Conservation (phyloP, 2,329 filamentous ascomycete species). For the Fusarium sp. region DNA sequence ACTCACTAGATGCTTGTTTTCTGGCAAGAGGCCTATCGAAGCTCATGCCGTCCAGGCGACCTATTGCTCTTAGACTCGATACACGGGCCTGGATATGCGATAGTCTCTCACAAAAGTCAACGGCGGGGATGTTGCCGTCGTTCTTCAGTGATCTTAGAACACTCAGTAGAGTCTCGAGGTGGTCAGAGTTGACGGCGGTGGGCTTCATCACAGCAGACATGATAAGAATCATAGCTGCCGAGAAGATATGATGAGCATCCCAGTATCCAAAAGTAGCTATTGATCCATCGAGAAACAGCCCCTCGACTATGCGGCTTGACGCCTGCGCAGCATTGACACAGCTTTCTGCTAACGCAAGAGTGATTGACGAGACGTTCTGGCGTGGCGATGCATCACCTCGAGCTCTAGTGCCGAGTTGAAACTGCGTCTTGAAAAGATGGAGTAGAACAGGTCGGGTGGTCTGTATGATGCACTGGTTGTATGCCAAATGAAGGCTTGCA, state of each 20-base stretch:
- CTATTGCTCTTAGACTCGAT: slow-evolving; percentile 29
- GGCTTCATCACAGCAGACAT: slow-evolving; percentile 52
- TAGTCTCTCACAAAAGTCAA: slow-evolving; percentile 49
- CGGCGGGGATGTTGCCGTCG: slow-evolving; percentile 48
- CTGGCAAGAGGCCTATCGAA: neutral
- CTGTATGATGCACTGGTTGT: slow-evolving; percentile 54
- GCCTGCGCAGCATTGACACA: slow-evolving; percentile 51
- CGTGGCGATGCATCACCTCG: slow-evolving; percentile 9
- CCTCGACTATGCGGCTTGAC: slow-evolving; percentile 46
- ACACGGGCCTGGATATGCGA: slow-evolving; percentile 45
- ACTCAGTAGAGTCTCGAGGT: slow-evolving; percentile 48
- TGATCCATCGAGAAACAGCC: slow-evolving; percentile 37
- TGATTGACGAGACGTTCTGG: slow-evolving; percentile 50
- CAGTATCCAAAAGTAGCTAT: slow-evolving; percentile 51
- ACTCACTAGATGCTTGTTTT: neutral
- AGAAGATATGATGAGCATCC: slow-evolving; percentile 53
- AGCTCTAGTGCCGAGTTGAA: slow-evolving; percentile 35
- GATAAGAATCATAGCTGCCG: slow-evolving; percentile 49
- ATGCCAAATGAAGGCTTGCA: slow-evolving; percentile 49
- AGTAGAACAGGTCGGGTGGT: slow-evolving; percentile 50
- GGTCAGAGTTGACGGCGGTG: slow-evolving; percentile 43
- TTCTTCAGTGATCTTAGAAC: slow-evolving; percentile 49
- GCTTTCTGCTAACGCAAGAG: slow-evolving; percentile 50
- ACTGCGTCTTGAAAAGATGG: slow-evolving; percentile 50
- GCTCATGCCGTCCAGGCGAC: slow-evolving; percentile 15